phyloP scores from a whole-genome alignment of 495 filamentous ascomycete species.

The Talaromyces trachyspermus region DNA sequence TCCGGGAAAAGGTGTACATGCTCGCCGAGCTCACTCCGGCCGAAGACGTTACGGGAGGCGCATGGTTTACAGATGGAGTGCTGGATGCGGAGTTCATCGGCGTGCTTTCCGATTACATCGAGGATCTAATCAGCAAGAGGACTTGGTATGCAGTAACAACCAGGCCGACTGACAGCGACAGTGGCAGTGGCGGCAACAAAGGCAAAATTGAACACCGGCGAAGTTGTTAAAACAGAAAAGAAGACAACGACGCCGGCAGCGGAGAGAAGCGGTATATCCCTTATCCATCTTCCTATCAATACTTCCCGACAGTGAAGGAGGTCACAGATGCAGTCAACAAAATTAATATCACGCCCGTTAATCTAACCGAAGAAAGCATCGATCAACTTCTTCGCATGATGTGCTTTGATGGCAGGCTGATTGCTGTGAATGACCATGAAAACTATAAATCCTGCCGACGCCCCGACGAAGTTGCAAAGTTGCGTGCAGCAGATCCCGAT shows the following conservation, averaged over 20 bases:
- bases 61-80: conserved; percentile 85
- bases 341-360: conserved; percentile 55
- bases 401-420: conserved; percentile 67
- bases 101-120: conserved; percentile 57
- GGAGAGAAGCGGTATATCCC: conserved; percentile 44
- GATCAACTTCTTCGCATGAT: conserved; percentile 77
- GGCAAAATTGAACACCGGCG: conserved; percentile 38
- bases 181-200: conserved; percentile 14
- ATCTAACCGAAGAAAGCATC: conserved; percentile 63
- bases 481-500: conserved; percentile 34
- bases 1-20: conserved; percentile 60
- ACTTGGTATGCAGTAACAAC: conserved; percentile 53
- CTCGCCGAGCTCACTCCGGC: conserved; percentile 61
- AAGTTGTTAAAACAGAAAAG: conserved; percentile 22
- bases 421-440: conserved; percentile 40
- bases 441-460: conserved; percentile 43
- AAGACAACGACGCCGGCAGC: conserved; percentile 9
- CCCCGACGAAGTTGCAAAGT: conserved; percentile 27
- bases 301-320: conserved; percentile 67
- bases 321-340: conserved; percentile 65
- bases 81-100: conserved; percentile 83
- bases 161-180: conserved; percentile 12
- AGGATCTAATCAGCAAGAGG: conserved; percentile 59
- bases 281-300: conserved; percentile 58
- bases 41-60: conserved; percentile 83